Evolutionary conservation across 2,329 filamentous ascomycete genomes (phyloP).

Genomic region (Ascochyta pisi): DNA sequence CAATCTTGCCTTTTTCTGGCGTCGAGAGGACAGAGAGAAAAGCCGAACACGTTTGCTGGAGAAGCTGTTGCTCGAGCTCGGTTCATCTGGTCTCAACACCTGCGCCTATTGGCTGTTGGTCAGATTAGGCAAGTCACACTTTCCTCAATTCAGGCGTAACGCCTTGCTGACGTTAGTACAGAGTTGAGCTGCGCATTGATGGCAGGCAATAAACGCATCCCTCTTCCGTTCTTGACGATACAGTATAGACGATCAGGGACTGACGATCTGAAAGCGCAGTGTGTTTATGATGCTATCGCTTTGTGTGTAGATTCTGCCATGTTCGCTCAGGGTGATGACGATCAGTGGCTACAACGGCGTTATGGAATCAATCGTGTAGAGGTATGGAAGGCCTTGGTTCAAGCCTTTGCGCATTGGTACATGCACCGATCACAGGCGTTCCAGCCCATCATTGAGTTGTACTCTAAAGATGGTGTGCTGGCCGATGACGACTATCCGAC

Average conservation of each 20-base stretch:
- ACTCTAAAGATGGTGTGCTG: constrained; percentile 25
- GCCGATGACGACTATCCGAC: constrained; percentile 47
- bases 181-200: constrained; percentile 29
- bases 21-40: not conserved
- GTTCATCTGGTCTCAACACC: not conserved
- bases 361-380: constrained; percentile 29
- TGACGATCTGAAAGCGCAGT: constrained; percentile 17
- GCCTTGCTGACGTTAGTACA: constrained; percentile 10
- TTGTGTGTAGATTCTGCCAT: constrained; percentile 31
- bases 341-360: constrained; percentile 27
- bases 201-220: constrained; percentile 13
- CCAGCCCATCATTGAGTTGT: constrained; percentile 45
- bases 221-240: constrained; percentile 14
- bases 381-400: constrained; percentile 28
- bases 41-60: not conserved
- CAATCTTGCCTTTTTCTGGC: constrained; percentile 1
- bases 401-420: constrained; percentile 29
- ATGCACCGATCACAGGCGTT: constrained; percentile 28
- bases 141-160: not conserved
- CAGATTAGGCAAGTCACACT: constrained; percentile 23
- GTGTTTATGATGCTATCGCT: constrained; percentile 21
- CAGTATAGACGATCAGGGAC: not conserved
- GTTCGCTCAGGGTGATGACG: constrained; percentile 31
- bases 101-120: constrained; percentile 28
- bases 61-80: not conserved